A percentile compares a stretch with the other conserved stretches of the same genome.
phyloP scores from a whole-genome alignment of 2,329 filamentous ascomycete species.

The Monilinia polystroma region DNA sequence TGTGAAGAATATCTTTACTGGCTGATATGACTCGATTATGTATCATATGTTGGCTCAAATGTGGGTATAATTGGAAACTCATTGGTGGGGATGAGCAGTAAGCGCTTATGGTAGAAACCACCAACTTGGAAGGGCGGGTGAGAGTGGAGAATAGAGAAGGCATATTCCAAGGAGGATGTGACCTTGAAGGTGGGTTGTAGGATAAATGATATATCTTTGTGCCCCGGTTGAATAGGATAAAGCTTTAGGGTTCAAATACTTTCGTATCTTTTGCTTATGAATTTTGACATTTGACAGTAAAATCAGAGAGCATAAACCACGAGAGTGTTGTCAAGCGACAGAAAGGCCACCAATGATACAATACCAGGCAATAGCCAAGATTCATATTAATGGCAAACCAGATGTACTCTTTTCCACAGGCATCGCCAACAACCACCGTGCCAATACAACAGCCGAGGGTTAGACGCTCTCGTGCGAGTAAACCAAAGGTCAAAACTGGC shows the following conservation, averaged over 20 bases:
- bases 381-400: slow-evolving; percentile 7
- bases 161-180: not conserved
- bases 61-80: not conserved
- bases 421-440: not conserved
- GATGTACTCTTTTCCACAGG: slow-evolving; percentile 4
- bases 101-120: slow-evolving; percentile 20
- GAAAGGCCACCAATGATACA: not conserved
- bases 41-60: not conserved
- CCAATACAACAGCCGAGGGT: slow-evolving; percentile 11
- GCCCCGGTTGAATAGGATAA: slow-evolving; percentile 10
- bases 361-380: not conserved
- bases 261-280: slow-evolving; percentile 2
- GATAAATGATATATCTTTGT: slow-evolving; percentile 8
- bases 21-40: not conserved
- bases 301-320: not conserved
- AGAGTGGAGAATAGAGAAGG: slow-evolving; percentile 13
- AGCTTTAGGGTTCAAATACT: not conserved
- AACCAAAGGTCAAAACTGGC: slow-evolving; percentile 39
- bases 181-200: slow-evolving; percentile 10
- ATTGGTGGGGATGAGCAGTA: slow-evolving; percentile 13
- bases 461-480: slow-evolving; percentile 34
- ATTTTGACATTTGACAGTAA: not conserved
- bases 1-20: slow-evolving; percentile 4
- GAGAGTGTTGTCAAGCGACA: not conserved
- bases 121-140: slow-evolving; percentile 12